A percentile compares a stretch with the other conserved stretches of the same genome.
Conservation (phyloP, 768 basidiomycete genomes). For the Leccinum boreale region DNA sequence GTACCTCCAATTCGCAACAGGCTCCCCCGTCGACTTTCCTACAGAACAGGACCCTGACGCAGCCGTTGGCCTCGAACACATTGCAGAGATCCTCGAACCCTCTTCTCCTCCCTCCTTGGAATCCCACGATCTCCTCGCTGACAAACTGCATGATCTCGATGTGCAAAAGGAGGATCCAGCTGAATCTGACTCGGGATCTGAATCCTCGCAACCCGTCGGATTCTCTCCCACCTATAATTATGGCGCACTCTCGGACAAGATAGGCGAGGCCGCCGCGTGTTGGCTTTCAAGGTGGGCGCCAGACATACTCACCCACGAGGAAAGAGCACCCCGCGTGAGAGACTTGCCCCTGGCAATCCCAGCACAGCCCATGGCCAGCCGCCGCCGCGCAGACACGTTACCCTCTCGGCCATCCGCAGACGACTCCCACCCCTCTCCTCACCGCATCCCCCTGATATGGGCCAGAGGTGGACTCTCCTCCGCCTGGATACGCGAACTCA, state of each 20-base stretch:
- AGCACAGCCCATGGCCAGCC: slow-evolving; percentile 12
- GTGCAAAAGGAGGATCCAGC: slow-evolving; percentile 37
- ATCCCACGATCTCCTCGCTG: slow-evolving; percentile 23
- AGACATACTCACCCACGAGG: slow-evolving; percentile 72
- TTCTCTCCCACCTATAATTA: slow-evolving; percentile 58
- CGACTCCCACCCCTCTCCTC: slow-evolving; percentile 13
- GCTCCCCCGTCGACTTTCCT: slow-evolving; percentile 52
- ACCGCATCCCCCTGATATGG: slow-evolving; percentile 59
- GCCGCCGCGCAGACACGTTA: slow-evolving; percentile 31
- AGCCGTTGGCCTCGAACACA: slow-evolving; percentile 66
- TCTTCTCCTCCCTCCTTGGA: slow-evolving; percentile 18
- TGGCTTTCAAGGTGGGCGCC: slow-evolving; percentile 86
- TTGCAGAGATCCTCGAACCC: slow-evolving; percentile 51
- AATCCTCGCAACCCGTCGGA: slow-evolving; percentile 14
- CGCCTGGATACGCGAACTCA: slow-evolving; percentile 66
- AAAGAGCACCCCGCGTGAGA: slow-evolving; percentile 27
- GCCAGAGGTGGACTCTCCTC: slow-evolving; percentile 70
- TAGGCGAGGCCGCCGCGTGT: slow-evolving; percentile 84
- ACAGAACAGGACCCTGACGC: slow-evolving; percentile 48
- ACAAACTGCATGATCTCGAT: slow-evolving; percentile 31
- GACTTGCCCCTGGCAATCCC: slow-evolving; percentile 17
- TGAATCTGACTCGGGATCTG: slow-evolving; percentile 32
- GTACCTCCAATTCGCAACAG: slow-evolving; percentile 82
- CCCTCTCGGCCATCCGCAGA: slow-evolving; percentile 20
- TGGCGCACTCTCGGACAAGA: slow-evolving; percentile 86